These are phyloP conservation scores for Colletotrichum sp. DNA, from an alignment of 2,329 filamentous ascomycete genomes.

Conservation along the genomic window DNA sequence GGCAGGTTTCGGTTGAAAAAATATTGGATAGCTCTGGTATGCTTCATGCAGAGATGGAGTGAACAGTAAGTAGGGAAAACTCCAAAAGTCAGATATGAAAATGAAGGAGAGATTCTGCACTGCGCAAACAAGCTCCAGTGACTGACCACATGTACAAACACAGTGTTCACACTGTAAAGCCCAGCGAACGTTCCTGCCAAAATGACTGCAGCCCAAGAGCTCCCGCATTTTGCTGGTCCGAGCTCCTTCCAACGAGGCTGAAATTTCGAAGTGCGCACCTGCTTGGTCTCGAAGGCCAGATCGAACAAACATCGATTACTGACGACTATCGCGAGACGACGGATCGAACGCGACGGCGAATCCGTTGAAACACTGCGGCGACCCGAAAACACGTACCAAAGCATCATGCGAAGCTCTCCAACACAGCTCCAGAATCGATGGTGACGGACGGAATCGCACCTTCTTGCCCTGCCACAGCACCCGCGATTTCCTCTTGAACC, in stretches of 20 bases:
- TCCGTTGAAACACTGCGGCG: neutral
- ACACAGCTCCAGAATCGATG: constrained; percentile 2
- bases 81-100: neutral
- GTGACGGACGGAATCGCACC: constrained; percentile 20
- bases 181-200: neutral
- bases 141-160: neutral
- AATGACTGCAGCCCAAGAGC: neutral
- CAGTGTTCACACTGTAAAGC: neutral
- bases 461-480: constrained; percentile 13
- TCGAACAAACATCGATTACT: neutral
- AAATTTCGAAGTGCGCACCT: constrained; percentile 16
- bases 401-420: constrained; percentile 15
- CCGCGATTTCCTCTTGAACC: constrained; percentile 16
- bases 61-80: neutral
- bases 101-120: neutral
- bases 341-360: neutral
- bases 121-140: neutral
- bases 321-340: neutral
- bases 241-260: constrained; percentile 13
- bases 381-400: neutral
- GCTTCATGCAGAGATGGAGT: neutral
- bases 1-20: neutral
- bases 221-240: neutral
- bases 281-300: neutral
- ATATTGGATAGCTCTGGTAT: neutral